phyloP scores from a whole-genome alignment of 23 red algal species.

The Gracilaria caudata region DNA sequence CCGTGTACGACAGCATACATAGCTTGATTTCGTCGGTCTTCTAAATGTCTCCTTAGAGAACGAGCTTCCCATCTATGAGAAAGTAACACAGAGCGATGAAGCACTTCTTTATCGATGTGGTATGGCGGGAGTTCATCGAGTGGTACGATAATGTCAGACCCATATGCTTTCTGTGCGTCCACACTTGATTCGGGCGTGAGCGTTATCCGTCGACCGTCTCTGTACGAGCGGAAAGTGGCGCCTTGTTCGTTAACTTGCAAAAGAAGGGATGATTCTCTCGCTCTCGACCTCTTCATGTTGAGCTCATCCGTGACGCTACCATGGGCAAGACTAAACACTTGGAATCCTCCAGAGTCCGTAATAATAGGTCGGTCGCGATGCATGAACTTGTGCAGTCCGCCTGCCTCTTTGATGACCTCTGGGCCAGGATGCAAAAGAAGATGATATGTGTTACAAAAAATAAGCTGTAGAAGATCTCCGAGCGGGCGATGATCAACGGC shows the following conservation, averaged over 20 bases:
- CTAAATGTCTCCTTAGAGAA: slow-evolving; percentile 80
- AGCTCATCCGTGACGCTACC: slow-evolving; percentile 93
- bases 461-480: slow-evolving; percentile 73
- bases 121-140: slow-evolving; percentile 99
- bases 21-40: slow-evolving; percentile 87
- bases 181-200: slow-evolving; percentile 96
- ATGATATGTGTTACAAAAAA: slow-evolving; percentile 98
- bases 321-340: slow-evolving; percentile 94
- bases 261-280: slow-evolving; percentile 58
- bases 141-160: slow-evolving; percentile 97
- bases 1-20: slow-evolving; percentile 98
- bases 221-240: slow-evolving; percentile 88
- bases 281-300: slow-evolving; percentile 85
- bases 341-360: slow-evolving; percentile 97
- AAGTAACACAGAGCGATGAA: slow-evolving; percentile 83
- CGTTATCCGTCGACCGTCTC: slow-evolving; percentile 75
- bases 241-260: slow-evolving; percentile 80
- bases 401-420: slow-evolving; percentile 80
- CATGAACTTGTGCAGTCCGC: slow-evolving; percentile 93
- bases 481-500: slow-evolving; percentile 87
- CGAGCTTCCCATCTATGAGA: slow-evolving; percentile 98
- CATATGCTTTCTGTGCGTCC: slow-evolving; percentile 84
- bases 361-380: slow-evolving; percentile 84
- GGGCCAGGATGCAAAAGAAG: slow-evolving; percentile 95
- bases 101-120: slow-evolving; percentile 79